phyloP scores from a whole-genome alignment of 371 early-diverging fungal genomes.

The Apophysomyces ossiformis region DNA sequence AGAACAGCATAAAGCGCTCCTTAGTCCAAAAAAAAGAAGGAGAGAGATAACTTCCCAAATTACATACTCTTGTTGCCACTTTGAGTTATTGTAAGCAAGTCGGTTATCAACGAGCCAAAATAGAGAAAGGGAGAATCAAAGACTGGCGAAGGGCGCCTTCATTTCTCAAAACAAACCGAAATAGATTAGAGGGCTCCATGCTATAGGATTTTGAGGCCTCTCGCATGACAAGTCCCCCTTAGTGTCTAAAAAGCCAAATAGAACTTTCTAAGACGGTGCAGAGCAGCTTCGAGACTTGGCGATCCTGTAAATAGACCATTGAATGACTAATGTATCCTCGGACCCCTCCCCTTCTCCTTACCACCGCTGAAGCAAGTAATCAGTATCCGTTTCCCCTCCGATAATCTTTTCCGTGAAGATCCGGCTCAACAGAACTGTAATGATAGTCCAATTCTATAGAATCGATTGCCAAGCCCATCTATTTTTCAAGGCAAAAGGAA shows the following conservation, averaged over 20 bases:
- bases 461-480: neutral
- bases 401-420: neutral
- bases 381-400: neutral
- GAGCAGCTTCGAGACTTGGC: neutral
- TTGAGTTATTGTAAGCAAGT: constrained; percentile 3
- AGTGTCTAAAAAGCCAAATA: constrained; percentile 5
- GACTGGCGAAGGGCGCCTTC: neutral
- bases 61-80: constrained; percentile 1
- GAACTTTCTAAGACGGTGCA: neutral
- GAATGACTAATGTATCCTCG: neutral
- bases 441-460: neutral
- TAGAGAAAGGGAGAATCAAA: neutral
- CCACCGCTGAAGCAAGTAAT: neutral
- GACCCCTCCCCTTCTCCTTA: neutral
- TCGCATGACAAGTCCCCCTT: neutral
- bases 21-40: neutral
- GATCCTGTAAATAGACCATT: neutral
- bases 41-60: constrained; percentile 4
- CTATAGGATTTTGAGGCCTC: neutral
- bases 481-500: no score
- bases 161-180: constrained; percentile 3
- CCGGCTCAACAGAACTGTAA: neutral
- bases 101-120: constrained; percentile 4
- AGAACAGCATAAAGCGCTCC: constrained; percentile 4
- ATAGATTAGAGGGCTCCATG: neutral